These are phyloP conservation scores for Polytolypa hystricis DNA, from an alignment of 2,329 filamentous ascomycete genomes.

Conservation along the genomic window DNA sequence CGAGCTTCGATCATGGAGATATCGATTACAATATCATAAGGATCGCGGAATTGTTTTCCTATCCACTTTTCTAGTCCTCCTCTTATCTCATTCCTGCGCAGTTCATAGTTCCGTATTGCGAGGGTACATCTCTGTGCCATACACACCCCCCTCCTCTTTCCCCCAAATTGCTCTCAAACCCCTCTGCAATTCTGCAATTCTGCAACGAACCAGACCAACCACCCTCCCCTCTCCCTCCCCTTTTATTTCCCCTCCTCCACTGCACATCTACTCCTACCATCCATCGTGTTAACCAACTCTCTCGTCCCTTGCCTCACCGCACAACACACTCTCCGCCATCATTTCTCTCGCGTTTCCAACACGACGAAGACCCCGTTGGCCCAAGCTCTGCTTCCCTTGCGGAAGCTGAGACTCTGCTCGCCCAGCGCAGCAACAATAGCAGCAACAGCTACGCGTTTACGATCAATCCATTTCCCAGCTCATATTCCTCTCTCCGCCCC, in stretches of 20 bases:
- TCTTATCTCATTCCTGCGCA: background rate
- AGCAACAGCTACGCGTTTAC: conserved; percentile 16
- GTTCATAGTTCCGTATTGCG: background rate
- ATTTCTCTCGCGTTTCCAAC: background rate
- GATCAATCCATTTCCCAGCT: conserved; percentile 14
- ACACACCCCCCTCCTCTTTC: background rate
- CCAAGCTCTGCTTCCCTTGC: conserved; percentile 15
- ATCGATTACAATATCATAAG: too few relatives aligned
- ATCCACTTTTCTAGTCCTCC: too few relatives aligned
- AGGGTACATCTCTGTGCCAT: background rate
- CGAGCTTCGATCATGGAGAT: too few relatives aligned
- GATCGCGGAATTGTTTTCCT: too few relatives aligned
- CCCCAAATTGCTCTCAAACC: conserved; percentile 3
- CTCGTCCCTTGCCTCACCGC: background rate
- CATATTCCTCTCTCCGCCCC: conserved; percentile 8
- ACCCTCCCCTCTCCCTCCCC: conserved; percentile 5
- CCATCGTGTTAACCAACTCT: background rate
- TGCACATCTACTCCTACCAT: background rate
- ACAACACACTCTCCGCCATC: too few relatives aligned
- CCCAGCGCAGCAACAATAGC: conserved; percentile 12
- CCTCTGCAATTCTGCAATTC: too few relatives aligned
- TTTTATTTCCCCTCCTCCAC: background rate
- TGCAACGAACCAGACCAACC: conserved; percentile 5
- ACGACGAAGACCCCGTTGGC: conserved; percentile 1
- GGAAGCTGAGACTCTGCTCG: conserved; percentile 17